Conservation (phyloP, 2,329 filamentous ascomycete genomes). For the Colletotrichum zoysiae region DNA sequence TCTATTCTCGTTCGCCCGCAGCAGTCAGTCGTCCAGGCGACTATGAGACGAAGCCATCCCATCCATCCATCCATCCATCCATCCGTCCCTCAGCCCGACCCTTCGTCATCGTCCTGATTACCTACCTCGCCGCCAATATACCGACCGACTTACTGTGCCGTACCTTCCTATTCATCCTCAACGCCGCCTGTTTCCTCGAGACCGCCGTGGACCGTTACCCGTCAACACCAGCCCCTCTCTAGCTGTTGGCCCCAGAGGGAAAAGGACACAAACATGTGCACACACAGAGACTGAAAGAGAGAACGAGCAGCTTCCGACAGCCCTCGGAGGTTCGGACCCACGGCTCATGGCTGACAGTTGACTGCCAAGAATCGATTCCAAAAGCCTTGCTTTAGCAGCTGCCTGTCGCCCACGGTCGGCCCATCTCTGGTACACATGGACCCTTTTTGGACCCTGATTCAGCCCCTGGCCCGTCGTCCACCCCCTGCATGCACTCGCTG, state of each 20-base stretch:
- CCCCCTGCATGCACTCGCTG: conserved; percentile 39
- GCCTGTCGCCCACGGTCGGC: not conserved
- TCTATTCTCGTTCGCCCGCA: not conserved
- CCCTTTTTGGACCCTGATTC: conserved; percentile 37
- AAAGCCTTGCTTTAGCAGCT: conserved; percentile 4
- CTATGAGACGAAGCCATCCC: conserved; percentile 29
- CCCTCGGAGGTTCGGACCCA: not conserved
- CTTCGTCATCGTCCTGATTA: conserved; percentile 26
- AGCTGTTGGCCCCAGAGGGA: too few relatives aligned
- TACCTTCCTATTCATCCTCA: not conserved
- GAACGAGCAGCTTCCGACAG: not conserved
- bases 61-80: not conserved
- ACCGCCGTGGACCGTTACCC: not conserved
- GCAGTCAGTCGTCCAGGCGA: conserved; percentile 16
- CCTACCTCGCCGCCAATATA: conserved; percentile 5
- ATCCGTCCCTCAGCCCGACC: conserved; percentile 11
- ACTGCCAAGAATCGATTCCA: not conserved
- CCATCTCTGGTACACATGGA: not conserved
- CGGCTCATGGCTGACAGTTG: not conserved
- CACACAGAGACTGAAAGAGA: too few relatives aligned
- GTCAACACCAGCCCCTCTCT: too few relatives aligned
- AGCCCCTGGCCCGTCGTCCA: conserved; percentile 32
- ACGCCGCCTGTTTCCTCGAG: not conserved
- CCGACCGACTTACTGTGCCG: not conserved
- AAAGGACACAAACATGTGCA: too few relatives aligned